Base-by-base conservation (phyloP, 768 basidiomycete species). In the Strobilomyces confusus region DNA sequence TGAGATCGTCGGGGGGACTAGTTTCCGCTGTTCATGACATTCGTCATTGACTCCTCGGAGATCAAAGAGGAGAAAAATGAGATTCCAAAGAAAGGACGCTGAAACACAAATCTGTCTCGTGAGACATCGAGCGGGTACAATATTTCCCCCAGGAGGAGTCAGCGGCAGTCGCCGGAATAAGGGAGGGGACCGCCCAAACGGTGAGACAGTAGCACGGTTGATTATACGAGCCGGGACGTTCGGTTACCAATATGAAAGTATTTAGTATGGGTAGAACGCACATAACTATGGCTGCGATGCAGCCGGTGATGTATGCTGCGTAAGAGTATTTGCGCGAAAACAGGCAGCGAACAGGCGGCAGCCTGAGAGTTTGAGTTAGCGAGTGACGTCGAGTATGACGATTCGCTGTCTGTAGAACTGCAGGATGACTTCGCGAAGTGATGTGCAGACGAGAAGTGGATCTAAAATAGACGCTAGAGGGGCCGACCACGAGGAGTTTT, bases 11-110 rank as follows among this genome's bases (percentile, higher is more conserved):
- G 38, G 49, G 45, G n/a, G 38, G 48, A 15, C 19, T 29, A 23
- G 50, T 54, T 53, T 41, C 58, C 49, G 51, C 48, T 33, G 44
- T 33, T 56, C 37, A 55, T 37, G 20, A 34, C 36, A 46, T 44
- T 40, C 51, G 45, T 49, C 54, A 55, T 42, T 15, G 56, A 57
- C 53, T 66, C 65, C 65, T 66, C 65, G 65, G 65, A 66, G 60
- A 60, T 67, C 55, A 37, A 58, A 48, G 56, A 48, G 29, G 43
- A 47, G 34, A 13, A 53, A 44, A 30, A 25, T 14, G 34, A 41
- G 34, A 50, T 55, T 58, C 51, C 60, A 53, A 53, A 50, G 41
- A 55, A 42, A 37, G 60, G 30, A 37, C 44, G 37, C n/a, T 52
- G 52, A 55, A 49, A 56, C 61, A 60, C 55, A 42, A 45, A 59